These are phyloP conservation scores for Macrolepiota fuliginosa DNA, from an alignment of 768 basidiomycete genomes.

Conservation along the genomic window DNA sequence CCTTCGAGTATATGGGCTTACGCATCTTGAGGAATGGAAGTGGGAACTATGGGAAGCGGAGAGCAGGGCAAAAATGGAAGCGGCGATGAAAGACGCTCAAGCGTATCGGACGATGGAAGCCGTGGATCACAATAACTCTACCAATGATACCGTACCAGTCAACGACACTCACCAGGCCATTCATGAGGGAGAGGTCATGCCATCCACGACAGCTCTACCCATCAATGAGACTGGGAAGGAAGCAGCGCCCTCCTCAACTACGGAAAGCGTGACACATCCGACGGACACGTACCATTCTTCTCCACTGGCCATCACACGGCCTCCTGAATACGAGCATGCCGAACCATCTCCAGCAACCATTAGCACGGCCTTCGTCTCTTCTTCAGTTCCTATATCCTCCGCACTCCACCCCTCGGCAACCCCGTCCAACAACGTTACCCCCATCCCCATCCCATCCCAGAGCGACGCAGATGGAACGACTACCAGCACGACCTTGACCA, in stretches of 20 bases:
- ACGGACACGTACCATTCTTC: constrained; percentile 13
- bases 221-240: background rate
- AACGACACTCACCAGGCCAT: background rate
- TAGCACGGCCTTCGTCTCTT: background rate
- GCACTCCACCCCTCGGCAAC: background rate
- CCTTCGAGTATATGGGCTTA: constrained; percentile 91
- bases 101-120: background rate
- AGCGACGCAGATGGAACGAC: constrained; percentile 6
- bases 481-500: constrained; percentile 8
- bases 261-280: constrained; percentile 9
- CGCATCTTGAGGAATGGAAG: constrained; percentile 95
- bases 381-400: background rate
- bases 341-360: background rate
- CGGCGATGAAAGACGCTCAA: constrained; percentile 27
- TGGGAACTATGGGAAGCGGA: constrained; percentile 84
- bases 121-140: background rate
- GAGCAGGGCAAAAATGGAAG: constrained; percentile 47
- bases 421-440: background rate
- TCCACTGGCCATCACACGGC: constrained; percentile 1
- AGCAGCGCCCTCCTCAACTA: background rate
- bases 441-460: background rate
- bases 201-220: background rate
- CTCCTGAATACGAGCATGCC: background rate
- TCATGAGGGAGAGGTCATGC: background rate
- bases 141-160: background rate